phyloP scores from a whole-genome alignment of 176 grass and related monocot species.

The Zea mays region Zm-B73-REFERENCE-NAM-5.0 NC_050096.1:232890501-232891000 shows the following conservation, averaged over 20 bases:
- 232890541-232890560: neutral
- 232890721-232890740: conserved; percentile 67
- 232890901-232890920: neutral
- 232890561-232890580: neutral
- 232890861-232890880: conserved; percentile 9
- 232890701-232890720: conserved; percentile 85
- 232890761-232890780: conserved; percentile 62
- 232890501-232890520: conserved; percentile 37
- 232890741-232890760: conserved; percentile 67
- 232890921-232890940: conserved; percentile 15
- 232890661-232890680: conserved; percentile 33
- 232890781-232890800: conserved; percentile 58
- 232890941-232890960: conserved; percentile 14
- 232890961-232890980: conserved; percentile 31
- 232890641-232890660: conserved; percentile 42
- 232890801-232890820: conserved; percentile 33
- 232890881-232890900: neutral
- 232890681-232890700: conserved; percentile 44
- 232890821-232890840: conserved; percentile 52
- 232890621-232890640: conserved; percentile 66
- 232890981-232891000: neutral
- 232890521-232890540: conserved; percentile 8
- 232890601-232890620: conserved; percentile 44
- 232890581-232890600: neutral
- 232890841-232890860: conserved; percentile 35